Evolutionary conservation across 2,329 filamentous ascomycete species (phyloP), one percentile per base, ranked within the genome.

Genomic region (Xylaria sp.): DNA sequence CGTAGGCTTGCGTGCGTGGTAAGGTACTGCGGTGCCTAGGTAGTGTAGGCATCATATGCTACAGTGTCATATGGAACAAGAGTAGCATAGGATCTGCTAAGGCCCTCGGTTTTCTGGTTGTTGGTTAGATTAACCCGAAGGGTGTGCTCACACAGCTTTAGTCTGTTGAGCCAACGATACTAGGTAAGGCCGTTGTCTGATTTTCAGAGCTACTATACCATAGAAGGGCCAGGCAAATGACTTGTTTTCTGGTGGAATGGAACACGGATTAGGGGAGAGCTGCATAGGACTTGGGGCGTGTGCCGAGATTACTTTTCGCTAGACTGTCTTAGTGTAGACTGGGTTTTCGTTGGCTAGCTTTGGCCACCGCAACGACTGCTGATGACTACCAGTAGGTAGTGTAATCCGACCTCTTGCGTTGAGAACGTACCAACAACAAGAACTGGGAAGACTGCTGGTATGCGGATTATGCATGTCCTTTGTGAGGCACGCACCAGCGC

Each of bases 251-350:
- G 15, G 51, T 51, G 51, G 57, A 55, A 65, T 58, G 52, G 57
- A 58, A 62, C 56, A 65, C 34, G 41, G 51, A 71, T 71, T 69
- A 69, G 72, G 70, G 72, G 71, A 73, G 71, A 72, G 69, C 73
- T 74, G 52, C 69, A 63, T 64, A 69, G 73, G 64, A 70, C 62
- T 63, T 73, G 66, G 72, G 72, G 72, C 72, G 69, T 72, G 66
- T 69, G 69, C 61, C 67, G 68, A 74, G 72, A 68, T 67, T 68
- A 69, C 70, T 58, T 68, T 60, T 69, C 68, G 63, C 70, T 72
- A 44, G 37, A 18, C 3, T 41, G 41, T 2, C 15, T 10, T 68
- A 48, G 46, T 48, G 8, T 18, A 13, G 10, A 23, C 50, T 52
- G 7, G 65, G 23, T 20, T 55, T 55, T 62, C 20, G 59, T 50